A percentile compares a stretch with the other conserved stretches of the same genome.
These are phyloP conservation scores for Mycena vitilis DNA, from an alignment of 768 basidiomycete genomes.

Conservation along the genomic window DNA sequence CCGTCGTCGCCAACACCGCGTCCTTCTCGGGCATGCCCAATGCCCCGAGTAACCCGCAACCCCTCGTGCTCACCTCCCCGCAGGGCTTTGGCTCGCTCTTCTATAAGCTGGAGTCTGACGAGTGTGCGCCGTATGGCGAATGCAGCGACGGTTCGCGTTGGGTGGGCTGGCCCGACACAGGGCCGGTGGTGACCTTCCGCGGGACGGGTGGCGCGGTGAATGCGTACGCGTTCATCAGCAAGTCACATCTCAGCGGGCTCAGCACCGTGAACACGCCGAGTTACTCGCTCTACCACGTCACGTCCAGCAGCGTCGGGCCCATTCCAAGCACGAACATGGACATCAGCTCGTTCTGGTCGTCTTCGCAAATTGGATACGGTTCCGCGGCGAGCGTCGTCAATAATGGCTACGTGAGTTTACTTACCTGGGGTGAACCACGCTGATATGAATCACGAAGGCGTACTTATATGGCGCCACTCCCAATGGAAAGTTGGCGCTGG, in stretches of 20 bases:
- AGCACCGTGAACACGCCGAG: slow-evolving; percentile 7
- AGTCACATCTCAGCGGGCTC: slow-evolving; percentile 27
- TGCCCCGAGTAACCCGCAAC: slow-evolving; percentile 2
- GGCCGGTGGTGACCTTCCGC: slow-evolving; percentile 22
- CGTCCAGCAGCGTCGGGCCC: neutral
- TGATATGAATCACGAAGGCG: neutral
- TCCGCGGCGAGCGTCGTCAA: slow-evolving; percentile 25
- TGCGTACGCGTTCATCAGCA: slow-evolving; percentile 27
- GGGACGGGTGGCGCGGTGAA: neutral
- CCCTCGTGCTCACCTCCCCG: slow-evolving; percentile 18
- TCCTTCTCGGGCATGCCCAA: slow-evolving; percentile 16
- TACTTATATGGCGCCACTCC: slow-evolving; percentile 29
- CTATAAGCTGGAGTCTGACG: slow-evolving; percentile 28
- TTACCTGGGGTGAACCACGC: neutral
- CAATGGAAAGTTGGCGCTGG: slow-evolving; percentile 17
- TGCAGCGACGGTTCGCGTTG: slow-evolving; percentile 31
- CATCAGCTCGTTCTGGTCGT: slow-evolving; percentile 23
- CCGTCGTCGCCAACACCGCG: slow-evolving; percentile 25
- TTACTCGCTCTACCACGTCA: slow-evolving; percentile 28
- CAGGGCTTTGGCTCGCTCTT: slow-evolving; percentile 23
- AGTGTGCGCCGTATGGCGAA: slow-evolving; percentile 18
- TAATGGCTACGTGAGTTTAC: slow-evolving; percentile 21
- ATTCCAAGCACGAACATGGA: slow-evolving; percentile 18
- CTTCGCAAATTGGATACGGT: slow-evolving; percentile 30
- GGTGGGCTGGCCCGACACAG: slow-evolving; percentile 35